These are phyloP conservation scores for Hemisphaericaspora xylofermentans DNA, from an alignment of 1,139 yeast genomes.

Conservation along the genomic window DNA sequence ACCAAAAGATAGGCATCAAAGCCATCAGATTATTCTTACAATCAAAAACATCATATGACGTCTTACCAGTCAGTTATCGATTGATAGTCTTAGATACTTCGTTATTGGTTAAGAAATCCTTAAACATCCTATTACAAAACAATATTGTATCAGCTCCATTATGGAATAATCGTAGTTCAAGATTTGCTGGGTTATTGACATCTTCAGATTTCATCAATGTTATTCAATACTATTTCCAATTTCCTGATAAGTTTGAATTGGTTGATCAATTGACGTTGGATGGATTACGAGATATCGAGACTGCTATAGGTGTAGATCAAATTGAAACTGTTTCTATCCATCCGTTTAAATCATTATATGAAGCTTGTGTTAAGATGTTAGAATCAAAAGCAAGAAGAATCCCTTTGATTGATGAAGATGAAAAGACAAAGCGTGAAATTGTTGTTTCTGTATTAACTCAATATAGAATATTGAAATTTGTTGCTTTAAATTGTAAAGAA, in stretches of 20 bases:
- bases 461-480: constrained; percentile 92
- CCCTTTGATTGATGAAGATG: constrained; percentile 92
- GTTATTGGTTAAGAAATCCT: constrained; percentile 82
- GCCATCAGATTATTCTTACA: constrained; percentile 83
- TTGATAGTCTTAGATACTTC: constrained; percentile 93
- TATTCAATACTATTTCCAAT: constrained; percentile 89
- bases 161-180: constrained; percentile 87
- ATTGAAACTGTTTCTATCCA: constrained; percentile 87
- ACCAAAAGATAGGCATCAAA: constrained; percentile 65
- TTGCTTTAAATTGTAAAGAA: constrained; percentile 93
- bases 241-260: constrained; percentile 85
- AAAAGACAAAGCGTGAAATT: constrained; percentile 87
- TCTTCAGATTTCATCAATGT: constrained; percentile 93
- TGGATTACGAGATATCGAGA: constrained; percentile 83
- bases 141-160: constrained; percentile 95
- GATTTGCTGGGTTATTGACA: constrained; percentile 92
- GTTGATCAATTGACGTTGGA: constrained; percentile 85
- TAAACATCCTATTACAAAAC: constrained; percentile 87
- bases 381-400: constrained; percentile 89
- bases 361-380: constrained; percentile 92
- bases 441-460: constrained; percentile 95
- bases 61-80: constrained; percentile 91
- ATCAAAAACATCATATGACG: constrained; percentile 94
- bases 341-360: constrained; percentile 87
- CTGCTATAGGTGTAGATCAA: constrained; percentile 83